Evolutionary conservation across 1,139 yeast genomes (phyloP).

Genomic region (Yamadazyma mexicana): DNA sequence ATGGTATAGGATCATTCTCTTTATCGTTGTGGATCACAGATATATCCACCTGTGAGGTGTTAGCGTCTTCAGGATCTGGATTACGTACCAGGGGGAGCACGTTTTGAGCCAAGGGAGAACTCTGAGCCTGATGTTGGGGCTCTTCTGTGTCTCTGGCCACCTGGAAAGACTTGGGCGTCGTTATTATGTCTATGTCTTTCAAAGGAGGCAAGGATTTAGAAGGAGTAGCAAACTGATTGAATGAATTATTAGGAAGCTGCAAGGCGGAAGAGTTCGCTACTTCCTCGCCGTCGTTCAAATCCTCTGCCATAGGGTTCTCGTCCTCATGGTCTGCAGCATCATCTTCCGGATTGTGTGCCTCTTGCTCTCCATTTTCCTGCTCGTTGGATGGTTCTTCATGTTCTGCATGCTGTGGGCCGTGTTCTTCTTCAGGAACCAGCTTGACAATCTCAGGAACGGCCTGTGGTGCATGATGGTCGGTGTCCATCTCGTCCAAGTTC

Average conservation of each 20-base stretch:
- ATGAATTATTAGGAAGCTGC: conserved; percentile 6
- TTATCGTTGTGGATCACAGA: conserved; percentile 6
- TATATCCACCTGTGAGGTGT: conserved; percentile 8
- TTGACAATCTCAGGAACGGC: too few relatives aligned
- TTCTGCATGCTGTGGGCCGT: neutral
- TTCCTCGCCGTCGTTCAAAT: conserved; percentile 7
- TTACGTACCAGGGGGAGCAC: conserved; percentile 8
- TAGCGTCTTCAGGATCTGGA: conserved; percentile 1
- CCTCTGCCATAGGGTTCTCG: neutral
- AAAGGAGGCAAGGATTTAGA: conserved; percentile 44
- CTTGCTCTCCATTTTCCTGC: too few relatives aligned
- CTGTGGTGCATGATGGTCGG: too few relatives aligned
- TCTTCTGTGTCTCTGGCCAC: conserved; percentile 36
- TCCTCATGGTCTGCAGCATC: conserved; percentile 4
- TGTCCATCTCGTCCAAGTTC: conserved; percentile 11
- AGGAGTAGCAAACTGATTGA: conserved; percentile 39
- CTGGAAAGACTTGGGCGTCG: conserved; percentile 42
- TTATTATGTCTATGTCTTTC: conserved; percentile 44
- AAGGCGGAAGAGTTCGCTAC: conserved; percentile 10
- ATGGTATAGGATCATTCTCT: conserved; percentile 6
- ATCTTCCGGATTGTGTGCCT: conserved; percentile 4
- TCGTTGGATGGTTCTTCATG: neutral
- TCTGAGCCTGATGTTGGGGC: conserved; percentile 11
- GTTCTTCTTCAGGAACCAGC: conserved; percentile 1
- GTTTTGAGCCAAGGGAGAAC: conserved; percentile 23